These are phyloP conservation scores for Guillardia theta DNA, from an alignment of 78 protist genomes.

Conservation along the genomic window DNA sequence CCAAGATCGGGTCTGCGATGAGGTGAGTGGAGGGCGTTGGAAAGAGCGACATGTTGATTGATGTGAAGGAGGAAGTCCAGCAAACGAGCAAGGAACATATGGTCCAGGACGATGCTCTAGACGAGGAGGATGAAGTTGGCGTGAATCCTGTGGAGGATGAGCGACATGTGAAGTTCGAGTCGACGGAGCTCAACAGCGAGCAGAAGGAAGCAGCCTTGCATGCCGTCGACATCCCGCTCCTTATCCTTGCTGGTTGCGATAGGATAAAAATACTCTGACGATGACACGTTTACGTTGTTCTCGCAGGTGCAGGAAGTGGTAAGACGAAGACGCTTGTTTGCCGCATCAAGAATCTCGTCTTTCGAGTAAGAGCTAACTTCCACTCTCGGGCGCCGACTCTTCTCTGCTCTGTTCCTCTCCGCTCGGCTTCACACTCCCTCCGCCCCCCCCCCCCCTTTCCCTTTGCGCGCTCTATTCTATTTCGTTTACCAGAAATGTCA, in stretches of 20 bases:
- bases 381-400: not conserved
- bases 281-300: not conserved
- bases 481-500: not conserved
- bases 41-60: too few species aligned
- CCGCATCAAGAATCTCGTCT: not conserved
- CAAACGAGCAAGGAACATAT: too few species aligned
- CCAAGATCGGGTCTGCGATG: too few species aligned
- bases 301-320: not conserved
- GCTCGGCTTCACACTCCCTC: not conserved
- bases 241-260: not conserved
- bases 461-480: not conserved
- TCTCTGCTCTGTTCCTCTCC: not conserved
- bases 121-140: too few species aligned
- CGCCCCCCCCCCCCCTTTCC: not conserved
- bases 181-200: not conserved
- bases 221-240: not conserved
- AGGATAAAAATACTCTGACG: not conserved
- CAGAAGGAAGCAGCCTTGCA: not conserved
- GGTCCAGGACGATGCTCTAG: too few species aligned
- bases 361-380: not conserved
- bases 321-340: not conserved
- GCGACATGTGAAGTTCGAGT: too few species aligned
- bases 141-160: too few species aligned
- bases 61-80: too few species aligned
- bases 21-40: too few species aligned